Evolutionary conservation across 2,329 filamentous ascomycete species (phyloP).

Genomic region (Ramularia endophylla): DNA sequence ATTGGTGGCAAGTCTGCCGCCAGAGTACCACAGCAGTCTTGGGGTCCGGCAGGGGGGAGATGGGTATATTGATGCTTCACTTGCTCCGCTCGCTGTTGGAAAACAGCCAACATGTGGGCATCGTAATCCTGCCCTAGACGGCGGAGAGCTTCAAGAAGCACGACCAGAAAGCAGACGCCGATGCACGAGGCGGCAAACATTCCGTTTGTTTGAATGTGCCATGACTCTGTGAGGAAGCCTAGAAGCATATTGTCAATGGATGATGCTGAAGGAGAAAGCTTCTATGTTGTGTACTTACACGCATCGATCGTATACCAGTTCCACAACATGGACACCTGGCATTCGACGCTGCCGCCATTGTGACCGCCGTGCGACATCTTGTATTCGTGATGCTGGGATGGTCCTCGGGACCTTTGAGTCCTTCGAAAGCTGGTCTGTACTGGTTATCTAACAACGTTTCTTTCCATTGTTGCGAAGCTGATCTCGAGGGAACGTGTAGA

Average conservation of each 20-base stretch:
- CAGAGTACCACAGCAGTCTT: background rate
- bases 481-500: too few species aligned
- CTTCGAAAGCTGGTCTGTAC: too few species aligned
- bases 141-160: constrained; percentile 66
- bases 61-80: background rate
- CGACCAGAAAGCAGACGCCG: constrained; percentile 67
- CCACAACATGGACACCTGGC: constrained; percentile 56
- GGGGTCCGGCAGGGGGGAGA: background rate
- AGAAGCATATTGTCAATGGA: background rate
- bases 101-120: constrained; percentile 26
- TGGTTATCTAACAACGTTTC: too few species aligned
- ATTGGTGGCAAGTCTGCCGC: background rate
- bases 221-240: constrained; percentile 60
- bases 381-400: too few species aligned
- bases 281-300: constrained; percentile 32
- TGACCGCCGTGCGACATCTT: background rate
- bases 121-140: constrained; percentile 69
- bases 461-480: too few species aligned
- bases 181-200: constrained; percentile 79
- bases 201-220: constrained; percentile 62
- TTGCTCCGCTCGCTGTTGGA: background rate
- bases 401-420: too few species aligned
- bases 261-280: background rate
- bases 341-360: background rate
- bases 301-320: constrained; percentile 69